Conservation (phyloP, 2,329 filamentous ascomycete genomes). For the Sphaerulina musiva region DNA sequence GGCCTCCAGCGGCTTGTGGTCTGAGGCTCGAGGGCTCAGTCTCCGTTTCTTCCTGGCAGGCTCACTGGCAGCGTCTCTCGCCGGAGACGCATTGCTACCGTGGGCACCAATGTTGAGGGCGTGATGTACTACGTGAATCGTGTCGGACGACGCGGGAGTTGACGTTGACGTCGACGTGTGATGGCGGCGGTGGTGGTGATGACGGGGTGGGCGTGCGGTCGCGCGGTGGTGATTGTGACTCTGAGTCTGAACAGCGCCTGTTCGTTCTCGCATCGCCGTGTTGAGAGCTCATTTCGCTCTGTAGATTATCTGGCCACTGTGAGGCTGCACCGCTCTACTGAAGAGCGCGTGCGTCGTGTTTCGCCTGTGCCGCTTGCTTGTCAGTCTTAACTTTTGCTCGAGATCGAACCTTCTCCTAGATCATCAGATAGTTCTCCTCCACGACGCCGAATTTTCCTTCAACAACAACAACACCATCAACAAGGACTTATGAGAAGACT, state of each 20-base stretch:
- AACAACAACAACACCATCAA: no score
- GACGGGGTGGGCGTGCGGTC: background rate
- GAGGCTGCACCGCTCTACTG: background rate
- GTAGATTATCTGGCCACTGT: background rate
- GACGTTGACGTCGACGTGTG: slow-evolving; percentile 2
- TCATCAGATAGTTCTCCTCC: no score
- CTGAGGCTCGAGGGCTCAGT: slow-evolving; percentile 23
- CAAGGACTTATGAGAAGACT: no score
- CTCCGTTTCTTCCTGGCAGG: slow-evolving; percentile 25
- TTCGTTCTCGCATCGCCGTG: slow-evolving; percentile 1
- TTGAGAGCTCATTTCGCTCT: slow-evolving; percentile 11
- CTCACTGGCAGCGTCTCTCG: slow-evolving; percentile 3
- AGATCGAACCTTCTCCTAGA: no score
- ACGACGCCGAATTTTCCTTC: no score
- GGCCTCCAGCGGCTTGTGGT: slow-evolving; percentile 22
- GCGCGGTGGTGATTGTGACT: background rate
- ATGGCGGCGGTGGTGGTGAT: background rate
- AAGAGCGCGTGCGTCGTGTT: background rate
- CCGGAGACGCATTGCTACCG: slow-evolving; percentile 1
- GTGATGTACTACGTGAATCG: slow-evolving; percentile 4
- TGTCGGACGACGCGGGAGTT: slow-evolving; percentile 4
- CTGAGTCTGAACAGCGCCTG: slow-evolving; percentile 3
- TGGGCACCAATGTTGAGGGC: background rate
- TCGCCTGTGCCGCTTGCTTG: background rate
- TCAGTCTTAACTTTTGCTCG: no score